These are phyloP conservation scores for Vigna radiata DNA, from an alignment of 306 rosid species.

Conservation along the genomic window DNA sequence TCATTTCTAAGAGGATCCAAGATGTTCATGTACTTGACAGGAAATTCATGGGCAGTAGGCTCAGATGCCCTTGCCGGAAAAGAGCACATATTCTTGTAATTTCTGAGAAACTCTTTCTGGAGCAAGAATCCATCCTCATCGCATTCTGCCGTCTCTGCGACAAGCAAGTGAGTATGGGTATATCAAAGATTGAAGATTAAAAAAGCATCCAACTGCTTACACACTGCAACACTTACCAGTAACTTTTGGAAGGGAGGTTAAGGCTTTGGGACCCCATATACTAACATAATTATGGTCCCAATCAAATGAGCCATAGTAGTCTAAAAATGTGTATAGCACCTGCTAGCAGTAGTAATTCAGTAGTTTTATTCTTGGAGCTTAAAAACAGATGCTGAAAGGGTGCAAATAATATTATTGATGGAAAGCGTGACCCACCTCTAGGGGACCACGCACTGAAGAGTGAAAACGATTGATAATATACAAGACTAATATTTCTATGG, in stretches of 20 bases:
- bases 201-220: slow-evolving; percentile 28
- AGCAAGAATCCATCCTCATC: slow-evolving; percentile 52
- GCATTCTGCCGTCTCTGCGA: slow-evolving; percentile 53
- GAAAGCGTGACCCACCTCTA: slow-evolving; percentile 61
- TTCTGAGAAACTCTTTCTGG: slow-evolving; percentile 58
- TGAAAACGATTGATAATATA: slow-evolving; percentile 65
- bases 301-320: slow-evolving; percentile 68
- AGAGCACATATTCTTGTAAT: slow-evolving; percentile 57
- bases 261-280: slow-evolving; percentile 60
- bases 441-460: slow-evolving; percentile 66
- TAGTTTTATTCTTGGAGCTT: slow-evolving; percentile 36
- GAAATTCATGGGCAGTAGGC: slow-evolving; percentile 51
- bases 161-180: slow-evolving; percentile 35
- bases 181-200: slow-evolving; percentile 36
- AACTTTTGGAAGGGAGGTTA: slow-evolving; percentile 61
- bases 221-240: slow-evolving; percentile 52
- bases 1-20: slow-evolving; percentile 70
- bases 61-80: slow-evolving; percentile 43
- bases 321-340: slow-evolving; percentile 76
- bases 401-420: slow-evolving; percentile 34
- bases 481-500: slow-evolving; percentile 67
- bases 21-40: slow-evolving; percentile 63
- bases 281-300: slow-evolving; percentile 65
- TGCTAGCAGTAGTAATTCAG: slow-evolving; percentile 47
- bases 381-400: slow-evolving; percentile 34